Evolutionary conservation across 805 yeast genomes (phyloP).

Genomic region (Wickerhamiella musiphila): DNA sequence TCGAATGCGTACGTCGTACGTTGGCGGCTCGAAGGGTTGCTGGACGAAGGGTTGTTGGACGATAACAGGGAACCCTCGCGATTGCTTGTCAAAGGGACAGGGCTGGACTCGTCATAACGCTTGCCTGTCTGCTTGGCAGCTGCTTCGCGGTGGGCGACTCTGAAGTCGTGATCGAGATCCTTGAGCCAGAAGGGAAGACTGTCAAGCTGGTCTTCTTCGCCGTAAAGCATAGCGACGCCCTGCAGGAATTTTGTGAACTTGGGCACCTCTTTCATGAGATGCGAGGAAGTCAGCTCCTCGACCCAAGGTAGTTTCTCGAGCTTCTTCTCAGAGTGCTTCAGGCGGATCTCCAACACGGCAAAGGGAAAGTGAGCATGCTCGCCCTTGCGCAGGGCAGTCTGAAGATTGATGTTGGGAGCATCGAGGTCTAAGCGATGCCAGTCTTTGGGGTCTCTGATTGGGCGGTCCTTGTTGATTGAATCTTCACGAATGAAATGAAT

Average conservation of each 20-base stretch:
- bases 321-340: slow-evolving; percentile 29
- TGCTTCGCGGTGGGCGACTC: slow-evolving; percentile 30
- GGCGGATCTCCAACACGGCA: slow-evolving; percentile 67
- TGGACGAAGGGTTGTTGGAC: too few relatives aligned
- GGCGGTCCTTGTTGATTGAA: slow-evolving; percentile 63
- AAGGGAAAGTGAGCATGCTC: slow-evolving; percentile 68
- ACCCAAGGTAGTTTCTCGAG: slow-evolving; percentile 41
- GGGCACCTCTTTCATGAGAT: slow-evolving; percentile 84
- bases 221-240: slow-evolving; percentile 73
- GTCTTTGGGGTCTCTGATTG: slow-evolving; percentile 69
- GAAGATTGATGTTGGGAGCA: slow-evolving; percentile 44
- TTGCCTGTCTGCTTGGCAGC: not conserved
- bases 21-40: too few relatives aligned
- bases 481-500: slow-evolving; percentile 81
- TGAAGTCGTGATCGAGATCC: slow-evolving; percentile 40
- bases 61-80: too few relatives aligned
- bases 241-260: slow-evolving; percentile 85
- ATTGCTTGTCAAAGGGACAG: too few relatives aligned
- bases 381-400: slow-evolving; percentile 65
- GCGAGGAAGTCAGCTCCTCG: slow-evolving; percentile 65
- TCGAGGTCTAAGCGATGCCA: slow-evolving; percentile 95
- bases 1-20: slow-evolving; percentile 10
- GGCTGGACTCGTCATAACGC: not conserved
- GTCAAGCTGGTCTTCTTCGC: slow-evolving; percentile 82
- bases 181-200: slow-evolving; percentile 90